Conservation (phyloP, 164 flowering plant species). For the Dillenia turbinata region DNA sequence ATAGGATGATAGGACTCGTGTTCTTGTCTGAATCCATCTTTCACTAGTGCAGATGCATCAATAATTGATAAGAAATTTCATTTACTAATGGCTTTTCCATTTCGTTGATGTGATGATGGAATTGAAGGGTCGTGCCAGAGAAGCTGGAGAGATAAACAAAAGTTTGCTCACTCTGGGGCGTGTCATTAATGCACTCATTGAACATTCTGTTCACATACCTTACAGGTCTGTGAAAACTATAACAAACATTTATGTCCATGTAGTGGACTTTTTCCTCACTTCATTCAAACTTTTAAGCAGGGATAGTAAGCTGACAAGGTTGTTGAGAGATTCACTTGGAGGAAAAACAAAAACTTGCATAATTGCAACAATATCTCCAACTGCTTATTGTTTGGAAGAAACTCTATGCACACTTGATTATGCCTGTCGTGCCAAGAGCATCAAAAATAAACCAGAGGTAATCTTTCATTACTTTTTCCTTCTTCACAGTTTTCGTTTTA, state of each 20-base stretch:
- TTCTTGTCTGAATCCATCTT: too few species aligned
- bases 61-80: too few species aligned
- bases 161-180: conserved; percentile 92
- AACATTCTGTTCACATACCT: conserved; percentile 79
- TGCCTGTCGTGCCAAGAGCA: conserved; percentile 77
- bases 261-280: not conserved
- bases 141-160: conserved; percentile 95
- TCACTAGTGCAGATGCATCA: too few species aligned
- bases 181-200: conserved; percentile 81
- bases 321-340: conserved; percentile 74
- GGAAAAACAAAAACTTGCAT: conserved; percentile 88
- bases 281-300: conserved; percentile 25
- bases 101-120: not conserved
- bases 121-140: conserved; percentile 77
- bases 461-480: conserved; percentile 4
- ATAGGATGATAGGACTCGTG: too few species aligned
- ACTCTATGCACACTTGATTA: conserved; percentile 82
- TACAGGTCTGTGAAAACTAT: conserved; percentile 44
- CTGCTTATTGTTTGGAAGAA: conserved; percentile 66
- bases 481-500: not conserved
- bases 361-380: conserved; percentile 79
- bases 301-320: conserved; percentile 80
- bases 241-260: not conserved
- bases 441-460: conserved; percentile 86
- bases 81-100: too few species aligned